Base-by-base conservation (phyloP, 2,329 filamentous ascomycete genomes). In the Hymenoscyphus salicellus region DNA sequence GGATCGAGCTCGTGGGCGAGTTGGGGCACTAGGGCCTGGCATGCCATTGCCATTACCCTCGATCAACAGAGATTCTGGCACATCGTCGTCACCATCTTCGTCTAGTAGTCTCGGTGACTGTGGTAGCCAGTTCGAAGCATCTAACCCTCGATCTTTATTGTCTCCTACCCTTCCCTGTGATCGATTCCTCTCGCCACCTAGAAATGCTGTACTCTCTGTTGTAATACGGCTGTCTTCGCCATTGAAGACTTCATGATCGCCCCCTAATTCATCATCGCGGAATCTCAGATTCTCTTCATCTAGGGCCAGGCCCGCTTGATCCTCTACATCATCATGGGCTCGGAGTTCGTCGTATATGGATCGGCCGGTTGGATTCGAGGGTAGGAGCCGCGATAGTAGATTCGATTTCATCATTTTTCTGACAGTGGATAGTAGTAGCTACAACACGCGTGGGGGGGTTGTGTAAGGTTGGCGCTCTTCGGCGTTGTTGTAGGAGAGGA, bases 61-160 rank as follows among this genome's bases (percentile, higher is more conserved):
- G 23, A 89, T 82, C 20, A 89, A 75, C 20, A 89, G 77, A 2
- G 87, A 89, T 20, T 82, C 84, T 0, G 87, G 87, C 0, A 89
- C 86, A 70, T 89, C 86, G 62, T 88, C 75, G 60, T 76, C 75
- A 2, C 65, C 68, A 61, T 77, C 75, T 49, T 75, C 75, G 30
- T 71, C 69, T 16, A 76, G 64, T 26, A 76, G 58, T 58, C 75
- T 72, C 4, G 75, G 75, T 28, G 74, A 76, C 58, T 73, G 71
- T 20, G 72, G 66, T 5, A 73, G 41, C 70, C 70, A 73, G 55
- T 71, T 71, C 17, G 69, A 69, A 26, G 60, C 63, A 11, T 60
- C 49, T 20, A 64, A 55, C 57, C 58, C 52, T 52, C 63, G 68
- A 8, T 46, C 60, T 28, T 65, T 68, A 32, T 60, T 58, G 11